Evolutionary conservation across 768 basidiomycete species (phyloP).

Genomic region (Pleurotus sapidus): DNA sequence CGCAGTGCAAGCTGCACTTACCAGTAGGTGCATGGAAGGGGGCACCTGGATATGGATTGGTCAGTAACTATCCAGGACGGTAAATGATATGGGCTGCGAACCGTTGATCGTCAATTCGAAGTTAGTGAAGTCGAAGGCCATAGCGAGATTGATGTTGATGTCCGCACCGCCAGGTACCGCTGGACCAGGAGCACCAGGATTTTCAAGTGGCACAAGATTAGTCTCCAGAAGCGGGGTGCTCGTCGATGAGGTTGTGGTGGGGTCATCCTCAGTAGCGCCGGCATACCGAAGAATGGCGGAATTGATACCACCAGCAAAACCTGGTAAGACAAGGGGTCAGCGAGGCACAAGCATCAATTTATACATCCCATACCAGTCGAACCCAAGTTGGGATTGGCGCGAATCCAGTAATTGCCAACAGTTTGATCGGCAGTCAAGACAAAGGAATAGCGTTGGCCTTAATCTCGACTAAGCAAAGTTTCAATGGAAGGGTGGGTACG

Average conservation of each 20-base stretch:
- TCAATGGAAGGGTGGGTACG: background rate
- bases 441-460: constrained; percentile 30
- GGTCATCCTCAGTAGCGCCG: constrained; percentile 36
- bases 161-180: constrained; percentile 20
- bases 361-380: no score
- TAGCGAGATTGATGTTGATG: constrained; percentile 15
- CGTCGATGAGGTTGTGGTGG: constrained; percentile 21
- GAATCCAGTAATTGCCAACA: constrained; percentile 40
- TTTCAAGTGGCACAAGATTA: constrained; percentile 24
- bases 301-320: constrained; percentile 39
- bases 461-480: background rate
- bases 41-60: no score
- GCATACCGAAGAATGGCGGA: constrained; percentile 52
- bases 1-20: no score
- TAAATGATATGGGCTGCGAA: no score
- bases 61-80: no score
- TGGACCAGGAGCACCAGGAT: constrained; percentile 23
- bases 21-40: no score
- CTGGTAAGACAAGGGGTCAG: constrained; percentile 1
- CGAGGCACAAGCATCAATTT: no score
- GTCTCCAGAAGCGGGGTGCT: constrained; percentile 27
- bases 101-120: constrained; percentile 27
- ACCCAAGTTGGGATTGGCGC: constrained; percentile 22
- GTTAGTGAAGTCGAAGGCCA: constrained; percentile 14
- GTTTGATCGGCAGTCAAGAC: constrained; percentile 34